Conservation (phyloP, 1,139 yeast species). For the Yamadazyma siamensis region DNA sequence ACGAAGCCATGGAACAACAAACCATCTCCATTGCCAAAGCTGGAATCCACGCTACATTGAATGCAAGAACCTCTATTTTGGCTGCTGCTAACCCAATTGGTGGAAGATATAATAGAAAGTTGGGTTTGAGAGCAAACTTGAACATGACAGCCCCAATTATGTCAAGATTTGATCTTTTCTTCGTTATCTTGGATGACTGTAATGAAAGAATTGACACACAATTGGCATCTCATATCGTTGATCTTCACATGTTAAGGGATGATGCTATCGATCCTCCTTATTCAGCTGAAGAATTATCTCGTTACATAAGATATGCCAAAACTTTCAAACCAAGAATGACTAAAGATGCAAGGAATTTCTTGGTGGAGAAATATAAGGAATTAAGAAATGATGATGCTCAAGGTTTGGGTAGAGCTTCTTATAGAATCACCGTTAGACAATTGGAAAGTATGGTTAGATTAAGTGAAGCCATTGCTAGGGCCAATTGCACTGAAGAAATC, state of each 20-base stretch:
- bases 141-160: constrained; percentile 99
- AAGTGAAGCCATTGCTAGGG: constrained; percentile 95
- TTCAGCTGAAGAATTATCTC: constrained; percentile 80
- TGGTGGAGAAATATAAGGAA: constrained; percentile 81
- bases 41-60: constrained; percentile 95
- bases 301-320: constrained; percentile 89
- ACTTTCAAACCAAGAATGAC: constrained; percentile 92
- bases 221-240: constrained; percentile 89
- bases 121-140: constrained; percentile 80
- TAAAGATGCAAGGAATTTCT: constrained; percentile 70
- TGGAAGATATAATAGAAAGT: constrained; percentile 87
- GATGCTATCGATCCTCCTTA: constrained; percentile 89
- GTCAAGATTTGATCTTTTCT: constrained; percentile 96
- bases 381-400: constrained; percentile 90
- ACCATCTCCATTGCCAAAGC: constrained; percentile 98
- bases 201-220: constrained; percentile 88
- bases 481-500: constrained; percentile 89
- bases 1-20: constrained; percentile 99
- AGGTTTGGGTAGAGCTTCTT: constrained; percentile 82
- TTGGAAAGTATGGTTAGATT: constrained; percentile 90
- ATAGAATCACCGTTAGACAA: constrained; percentile 95
- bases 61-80: constrained; percentile 91
- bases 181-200: constrained; percentile 92
- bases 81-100: constrained; percentile 98
- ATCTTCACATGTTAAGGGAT: constrained; percentile 87